Evolutionary conservation across 106 monocot species (phyloP).

Genomic region (Platanthera zijinensis): DNA sequence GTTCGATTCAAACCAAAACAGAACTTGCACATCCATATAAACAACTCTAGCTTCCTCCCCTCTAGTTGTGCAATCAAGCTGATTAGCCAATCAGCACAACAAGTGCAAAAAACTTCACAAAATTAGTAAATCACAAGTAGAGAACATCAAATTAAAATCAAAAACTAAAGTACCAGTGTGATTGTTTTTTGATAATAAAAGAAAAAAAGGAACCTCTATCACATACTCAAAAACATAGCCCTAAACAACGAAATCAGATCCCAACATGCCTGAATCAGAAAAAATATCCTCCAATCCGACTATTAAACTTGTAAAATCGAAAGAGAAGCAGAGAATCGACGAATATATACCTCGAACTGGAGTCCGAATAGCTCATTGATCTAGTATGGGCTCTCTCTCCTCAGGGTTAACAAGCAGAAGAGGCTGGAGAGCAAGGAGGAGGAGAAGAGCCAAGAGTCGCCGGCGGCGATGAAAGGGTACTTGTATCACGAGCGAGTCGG

Average conservation of each 20-base stretch:
- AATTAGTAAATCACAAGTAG: too few species aligned
- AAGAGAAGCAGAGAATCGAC: background rate
- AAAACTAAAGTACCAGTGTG: too few species aligned
- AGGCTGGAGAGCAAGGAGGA: background rate
- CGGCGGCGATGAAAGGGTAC: background rate
- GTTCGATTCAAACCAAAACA: too few species aligned
- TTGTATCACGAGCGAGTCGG: background rate
- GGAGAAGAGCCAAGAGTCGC: slow-evolving; percentile 1
- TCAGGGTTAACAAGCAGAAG: background rate
- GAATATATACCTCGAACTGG: background rate
- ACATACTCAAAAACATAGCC: background rate
- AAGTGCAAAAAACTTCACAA: too few species aligned
- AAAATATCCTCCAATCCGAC: background rate
- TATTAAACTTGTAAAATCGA: background rate
- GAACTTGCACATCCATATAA: too few species aligned
- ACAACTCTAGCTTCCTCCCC: too few species aligned
- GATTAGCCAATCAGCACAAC: too few species aligned
- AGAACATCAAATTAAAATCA: too few species aligned
- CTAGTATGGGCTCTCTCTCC: background rate
- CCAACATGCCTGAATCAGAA: too few species aligned
- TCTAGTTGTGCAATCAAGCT: too few species aligned
- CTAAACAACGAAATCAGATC: background rate
- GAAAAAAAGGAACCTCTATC: background rate
- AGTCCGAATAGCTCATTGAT: background rate
- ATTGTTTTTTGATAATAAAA: background rate